Conservation (phyloP, 257 asterid species). For the Solanum tarapatanum region DNA sequence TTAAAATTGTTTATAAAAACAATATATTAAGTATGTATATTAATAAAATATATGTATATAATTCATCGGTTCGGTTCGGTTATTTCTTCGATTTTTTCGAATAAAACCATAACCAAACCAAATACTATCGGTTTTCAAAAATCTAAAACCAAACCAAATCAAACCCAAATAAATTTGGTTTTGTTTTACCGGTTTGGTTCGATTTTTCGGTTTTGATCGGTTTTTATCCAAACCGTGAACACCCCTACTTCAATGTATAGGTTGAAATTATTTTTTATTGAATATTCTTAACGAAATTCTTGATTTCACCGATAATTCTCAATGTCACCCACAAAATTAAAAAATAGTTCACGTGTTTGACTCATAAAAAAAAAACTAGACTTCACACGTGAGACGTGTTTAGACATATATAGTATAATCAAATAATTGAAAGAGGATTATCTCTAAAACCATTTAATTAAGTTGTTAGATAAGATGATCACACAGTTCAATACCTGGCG, state of each 20-base stretch:
- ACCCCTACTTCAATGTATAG: not conserved
- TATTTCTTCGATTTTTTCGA: too few relatives aligned
- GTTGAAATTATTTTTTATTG: not conserved
- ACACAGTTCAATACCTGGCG: slow-evolving; percentile 7
- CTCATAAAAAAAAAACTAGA: not conserved
- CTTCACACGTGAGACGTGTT: not conserved
- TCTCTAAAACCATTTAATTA: not conserved
- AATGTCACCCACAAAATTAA: not conserved
- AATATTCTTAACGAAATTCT: not conserved
- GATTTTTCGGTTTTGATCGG: too few relatives aligned
- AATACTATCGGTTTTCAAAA: too few relatives aligned
- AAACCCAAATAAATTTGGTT: too few relatives aligned
- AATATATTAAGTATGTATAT: too few relatives aligned
- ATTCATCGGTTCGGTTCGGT: too few relatives aligned
- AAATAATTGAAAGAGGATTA: not conserved
- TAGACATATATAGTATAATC: not conserved
- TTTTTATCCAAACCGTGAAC: too few relatives aligned
- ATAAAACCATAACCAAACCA: too few relatives aligned
- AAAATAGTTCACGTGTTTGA: not conserved
- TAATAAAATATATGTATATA: too few relatives aligned
- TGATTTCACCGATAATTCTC: not conserved
- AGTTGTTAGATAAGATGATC: not conserved
- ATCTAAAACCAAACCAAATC: too few relatives aligned
- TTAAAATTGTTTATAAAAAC: too few relatives aligned
- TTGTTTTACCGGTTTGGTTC: too few relatives aligned